These are phyloP conservation scores for Hericium erinaceus DNA, from an alignment of 768 basidiomycete genomes.

Conservation along the genomic window DNA sequence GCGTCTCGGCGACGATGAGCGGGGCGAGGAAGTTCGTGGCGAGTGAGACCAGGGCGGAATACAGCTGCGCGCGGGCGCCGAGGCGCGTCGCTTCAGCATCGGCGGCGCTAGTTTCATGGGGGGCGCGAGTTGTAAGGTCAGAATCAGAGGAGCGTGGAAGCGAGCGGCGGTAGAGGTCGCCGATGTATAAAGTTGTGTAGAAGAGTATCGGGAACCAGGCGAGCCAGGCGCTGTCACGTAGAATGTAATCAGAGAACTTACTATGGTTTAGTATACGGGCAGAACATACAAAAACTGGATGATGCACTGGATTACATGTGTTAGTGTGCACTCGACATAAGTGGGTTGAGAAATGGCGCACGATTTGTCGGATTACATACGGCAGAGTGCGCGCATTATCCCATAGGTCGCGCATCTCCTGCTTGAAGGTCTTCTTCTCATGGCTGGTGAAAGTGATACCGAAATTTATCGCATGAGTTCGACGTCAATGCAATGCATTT, in stretches of 20 bases:
- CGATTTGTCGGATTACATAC: conserved; percentile 34
- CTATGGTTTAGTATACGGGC: background rate
- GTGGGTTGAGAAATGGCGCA: conserved; percentile 21
- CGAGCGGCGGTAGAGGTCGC: conserved; percentile 67
- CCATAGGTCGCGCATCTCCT: conserved; percentile 62
- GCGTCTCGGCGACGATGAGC: conserved; percentile 32
- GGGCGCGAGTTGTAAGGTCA: conserved; percentile 14
- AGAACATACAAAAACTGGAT: conserved; percentile 72
- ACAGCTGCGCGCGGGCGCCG: conserved; percentile 79
- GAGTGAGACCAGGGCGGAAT: conserved; percentile 62
- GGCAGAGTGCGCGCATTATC: conserved; percentile 46
- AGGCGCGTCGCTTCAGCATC: conserved; percentile 71
- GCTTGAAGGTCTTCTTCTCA: conserved; percentile 24
- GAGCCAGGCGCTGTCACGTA: conserved; percentile 54
- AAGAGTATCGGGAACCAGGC: conserved; percentile 92
- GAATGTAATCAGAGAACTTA: background rate
- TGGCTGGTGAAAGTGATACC: conserved; percentile 8
- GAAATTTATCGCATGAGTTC: background rate
- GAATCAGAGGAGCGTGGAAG: conserved; percentile 19
- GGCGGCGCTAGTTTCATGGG: conserved; percentile 19
- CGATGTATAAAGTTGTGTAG: conserved; percentile 81
- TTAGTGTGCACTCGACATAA: background rate
- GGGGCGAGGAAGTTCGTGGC: conserved; percentile 63
- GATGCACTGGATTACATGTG: conserved; percentile 44
- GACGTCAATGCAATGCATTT: background rate